phyloP scores from a whole-genome alignment of 345 rosid genomes.

The Gossypium australe region DNA sequence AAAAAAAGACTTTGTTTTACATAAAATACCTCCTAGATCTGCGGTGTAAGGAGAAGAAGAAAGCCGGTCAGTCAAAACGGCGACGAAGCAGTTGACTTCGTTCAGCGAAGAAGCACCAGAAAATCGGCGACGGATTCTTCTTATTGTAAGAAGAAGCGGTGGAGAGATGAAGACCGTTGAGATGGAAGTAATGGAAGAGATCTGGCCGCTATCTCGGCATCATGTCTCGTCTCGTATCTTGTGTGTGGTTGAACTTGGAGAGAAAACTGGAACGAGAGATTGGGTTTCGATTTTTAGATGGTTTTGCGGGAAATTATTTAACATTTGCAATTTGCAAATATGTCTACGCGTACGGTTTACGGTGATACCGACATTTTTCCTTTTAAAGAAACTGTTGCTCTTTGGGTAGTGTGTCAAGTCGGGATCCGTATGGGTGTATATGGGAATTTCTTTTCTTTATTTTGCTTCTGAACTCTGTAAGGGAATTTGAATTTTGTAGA shows the following conservation, averaged over 20 bases:
- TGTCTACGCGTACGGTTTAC: constrained; percentile 26
- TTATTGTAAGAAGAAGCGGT: neutral
- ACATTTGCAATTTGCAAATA: neutral
- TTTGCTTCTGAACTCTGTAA: no score
- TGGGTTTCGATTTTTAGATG: constrained; percentile 1
- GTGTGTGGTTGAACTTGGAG: neutral
- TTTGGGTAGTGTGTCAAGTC: neutral
- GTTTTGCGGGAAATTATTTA: constrained; percentile 6
- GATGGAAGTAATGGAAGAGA: neutral
- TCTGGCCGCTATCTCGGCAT: neutral
- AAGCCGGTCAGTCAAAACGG: neutral
- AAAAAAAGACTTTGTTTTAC: neutral
- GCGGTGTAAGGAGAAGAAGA: neutral
- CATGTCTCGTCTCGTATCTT: neutral
- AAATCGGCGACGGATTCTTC: neutral
- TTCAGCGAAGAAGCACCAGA: neutral
- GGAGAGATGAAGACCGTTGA: neutral
- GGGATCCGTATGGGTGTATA: no score
- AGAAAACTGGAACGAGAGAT: neutral
- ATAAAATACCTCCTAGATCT: constrained; percentile 29
- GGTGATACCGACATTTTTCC: constrained; percentile 11
- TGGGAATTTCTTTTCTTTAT: no score
- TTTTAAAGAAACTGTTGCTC: neutral
- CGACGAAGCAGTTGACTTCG: constrained; percentile 16
- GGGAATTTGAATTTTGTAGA: no score